These are phyloP conservation scores for Emmonsia crescens DNA, from an alignment of 2,329 filamentous ascomycete genomes.

Conservation along the genomic window DNA sequence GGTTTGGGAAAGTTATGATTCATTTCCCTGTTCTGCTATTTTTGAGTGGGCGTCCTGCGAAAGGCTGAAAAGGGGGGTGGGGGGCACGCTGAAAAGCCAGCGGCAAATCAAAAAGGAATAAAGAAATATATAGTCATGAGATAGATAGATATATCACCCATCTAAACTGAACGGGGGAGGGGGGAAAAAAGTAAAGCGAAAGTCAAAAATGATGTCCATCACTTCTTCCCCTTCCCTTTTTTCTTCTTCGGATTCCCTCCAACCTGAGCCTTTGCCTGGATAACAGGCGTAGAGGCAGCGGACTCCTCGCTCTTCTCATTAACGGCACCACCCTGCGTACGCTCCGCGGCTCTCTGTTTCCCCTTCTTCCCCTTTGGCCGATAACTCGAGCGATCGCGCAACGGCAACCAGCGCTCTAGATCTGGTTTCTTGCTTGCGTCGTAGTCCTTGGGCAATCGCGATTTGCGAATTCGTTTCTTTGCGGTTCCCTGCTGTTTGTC, in stretches of 20 bases:
- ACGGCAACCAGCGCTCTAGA: slow-evolving; percentile 83
- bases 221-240: slow-evolving; percentile 41
- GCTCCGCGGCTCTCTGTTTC: slow-evolving; percentile 65
- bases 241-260: slow-evolving; percentile 36
- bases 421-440: slow-evolving; percentile 72
- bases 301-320: slow-evolving; percentile 57
- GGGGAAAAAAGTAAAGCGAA: neutral
- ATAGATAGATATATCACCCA: neutral
- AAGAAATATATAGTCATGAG: neutral
- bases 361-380: slow-evolving; percentile 86
- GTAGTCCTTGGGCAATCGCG: slow-evolving; percentile 38
- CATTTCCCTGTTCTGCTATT: too few relatives aligned
- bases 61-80: neutral
- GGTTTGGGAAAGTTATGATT: too few relatives aligned
- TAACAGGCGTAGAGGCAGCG: slow-evolving; percentile 22
- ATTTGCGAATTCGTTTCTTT: slow-evolving; percentile 36
- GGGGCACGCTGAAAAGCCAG: neutral
- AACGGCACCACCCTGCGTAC: slow-evolving; percentile 76
- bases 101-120: neutral
- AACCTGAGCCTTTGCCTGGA: slow-evolving; percentile 23
- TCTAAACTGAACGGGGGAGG: neutral
- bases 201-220: neutral
- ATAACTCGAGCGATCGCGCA: slow-evolving; percentile 81
- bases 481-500: slow-evolving; percentile 21
- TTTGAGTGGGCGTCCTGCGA: too few relatives aligned